Evolutionary conservation across 2,329 filamentous ascomycete species (phyloP).

Genomic region (Trichoderma atrobrunneum): DNA sequence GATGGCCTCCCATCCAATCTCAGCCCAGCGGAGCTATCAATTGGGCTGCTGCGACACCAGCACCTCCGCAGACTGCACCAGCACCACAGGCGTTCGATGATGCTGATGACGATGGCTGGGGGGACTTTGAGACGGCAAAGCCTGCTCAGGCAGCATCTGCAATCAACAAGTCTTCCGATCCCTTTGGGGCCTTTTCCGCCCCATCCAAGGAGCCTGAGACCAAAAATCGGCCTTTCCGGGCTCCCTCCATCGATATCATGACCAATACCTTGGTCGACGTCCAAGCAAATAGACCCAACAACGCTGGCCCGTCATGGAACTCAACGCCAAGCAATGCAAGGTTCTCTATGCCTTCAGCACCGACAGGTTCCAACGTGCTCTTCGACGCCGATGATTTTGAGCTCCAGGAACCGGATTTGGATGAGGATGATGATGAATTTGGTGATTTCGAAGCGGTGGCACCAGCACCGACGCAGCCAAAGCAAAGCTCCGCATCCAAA

Average conservation of each 20-base stretch:
- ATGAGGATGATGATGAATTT: constrained; percentile 57
- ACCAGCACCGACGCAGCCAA: constrained; percentile 22
- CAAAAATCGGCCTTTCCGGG: constrained; percentile 37
- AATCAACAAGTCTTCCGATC: background rate
- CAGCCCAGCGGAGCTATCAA: constrained; percentile 23
- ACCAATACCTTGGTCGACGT: constrained; percentile 50
- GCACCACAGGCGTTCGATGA: constrained; percentile 14
- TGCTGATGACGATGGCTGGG: constrained; percentile 57
- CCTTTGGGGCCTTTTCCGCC: background rate
- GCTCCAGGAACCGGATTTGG: constrained; percentile 38
- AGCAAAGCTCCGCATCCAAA: background rate
- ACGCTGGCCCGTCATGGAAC: background rate
- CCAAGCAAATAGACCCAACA: constrained; percentile 17
- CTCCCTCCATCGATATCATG: constrained; percentile 53
- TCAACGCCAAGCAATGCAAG: constrained; percentile 20
- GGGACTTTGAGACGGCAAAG: constrained; percentile 62
- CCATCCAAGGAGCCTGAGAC: constrained; percentile 14
- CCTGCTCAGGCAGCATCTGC: constrained; percentile 23
- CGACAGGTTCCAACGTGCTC: constrained; percentile 53
- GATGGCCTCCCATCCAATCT: constrained; percentile 34
- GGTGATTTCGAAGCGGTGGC: constrained; percentile 57
- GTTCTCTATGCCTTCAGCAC: constrained; percentile 25
- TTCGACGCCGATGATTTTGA: constrained; percentile 64
- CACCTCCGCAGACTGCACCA: constrained; percentile 16
- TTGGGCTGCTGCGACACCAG: constrained; percentile 21